Base-by-base conservation (phyloP, 805 yeast species). In the Hanseniaspora valbyensis region DNA sequence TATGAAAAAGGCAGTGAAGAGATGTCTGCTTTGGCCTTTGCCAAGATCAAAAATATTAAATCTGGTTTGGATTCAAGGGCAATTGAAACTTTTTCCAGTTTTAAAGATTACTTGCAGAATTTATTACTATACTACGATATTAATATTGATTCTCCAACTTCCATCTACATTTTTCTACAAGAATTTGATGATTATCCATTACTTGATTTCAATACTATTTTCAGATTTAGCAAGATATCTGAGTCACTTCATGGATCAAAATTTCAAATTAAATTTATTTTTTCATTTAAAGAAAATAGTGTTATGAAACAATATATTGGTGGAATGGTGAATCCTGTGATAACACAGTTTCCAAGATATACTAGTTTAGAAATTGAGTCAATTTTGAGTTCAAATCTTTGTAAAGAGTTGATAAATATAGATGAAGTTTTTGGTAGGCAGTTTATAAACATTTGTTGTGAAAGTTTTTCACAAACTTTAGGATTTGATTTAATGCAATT, bases 51-150 rank as follows among this genome's bases (percentile, higher is more conserved):
- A 19, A 32, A 33, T 16, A 34, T 40, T 7, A 48, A 48, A 30
- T 48, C 51, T 4, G 51, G 51, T 7, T 36, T 48, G 21, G 51
- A 48, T 19, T 40, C 51, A 8, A 48, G 51, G 33, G 32, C 51
- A 10, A 48, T 48, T 42, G 51, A 48, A 33, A 40, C 42, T 2
- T 48, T 48, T 33, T 19, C 33, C 3, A 21, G 33, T 34, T 40
- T 48, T 19, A 39, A 42, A 26, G 43, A 48, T 18, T 48, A 48
- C 10, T 25, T 48, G 2, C 44, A 48, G 10, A 48, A 48, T 21
- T 29, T 48, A 10, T 14, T 48, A 6, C 24, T 48, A 14, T 48
- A 40, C 26, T 48, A 32, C 21, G 42, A 38, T 21, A 25, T 40
- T 4, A 14, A 36, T 14, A 21, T 25, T 9, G 30, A 36, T 8